Conservation (phyloP, 2,329 filamentous ascomycete genomes). For the Nemania sp. region DNA sequence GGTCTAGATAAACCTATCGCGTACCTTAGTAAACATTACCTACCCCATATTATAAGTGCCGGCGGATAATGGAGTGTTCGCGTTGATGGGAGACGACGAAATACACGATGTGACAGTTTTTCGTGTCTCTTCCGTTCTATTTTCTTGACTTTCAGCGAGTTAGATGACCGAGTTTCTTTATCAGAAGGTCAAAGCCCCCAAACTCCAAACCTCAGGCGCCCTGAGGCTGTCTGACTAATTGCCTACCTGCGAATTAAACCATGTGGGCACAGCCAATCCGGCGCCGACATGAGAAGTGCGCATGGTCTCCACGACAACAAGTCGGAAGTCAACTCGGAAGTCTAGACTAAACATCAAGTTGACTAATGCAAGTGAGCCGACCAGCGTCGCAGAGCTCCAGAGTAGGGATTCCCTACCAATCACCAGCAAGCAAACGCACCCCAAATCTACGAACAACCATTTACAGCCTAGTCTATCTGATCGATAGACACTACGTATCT, state of each 20-base stretch:
- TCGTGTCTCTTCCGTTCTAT: neutral
- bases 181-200: neutral
- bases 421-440: neutral
- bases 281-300: neutral
- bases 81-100: neutral
- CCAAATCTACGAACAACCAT: conserved; percentile 13
- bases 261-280: neutral
- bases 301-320: conserved; percentile 6
- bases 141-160: conserved; percentile 4
- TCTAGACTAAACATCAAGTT: conserved; percentile 9
- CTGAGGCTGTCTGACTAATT: neutral
- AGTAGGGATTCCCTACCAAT: neutral
- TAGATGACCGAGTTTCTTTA: neutral
- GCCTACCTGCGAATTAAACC: neutral
- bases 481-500: conserved; percentile 6
- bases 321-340: conserved; percentile 10
- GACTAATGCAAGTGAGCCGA: conserved; percentile 4
- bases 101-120: conserved; percentile 1
- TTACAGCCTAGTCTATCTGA: conserved; percentile 3
- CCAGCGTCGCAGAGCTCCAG: neutral
- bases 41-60: neutral
- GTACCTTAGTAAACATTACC: too few relatives aligned
- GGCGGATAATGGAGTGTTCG: neutral
- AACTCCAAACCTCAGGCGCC: neutral
- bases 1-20: too few relatives aligned